Percentiles rank a stretch among this genome's conserved stretches.
phyloP scores from a whole-genome alignment of 148 eudicot species.

The Mesembryanthemum crystallinum region DNA sequence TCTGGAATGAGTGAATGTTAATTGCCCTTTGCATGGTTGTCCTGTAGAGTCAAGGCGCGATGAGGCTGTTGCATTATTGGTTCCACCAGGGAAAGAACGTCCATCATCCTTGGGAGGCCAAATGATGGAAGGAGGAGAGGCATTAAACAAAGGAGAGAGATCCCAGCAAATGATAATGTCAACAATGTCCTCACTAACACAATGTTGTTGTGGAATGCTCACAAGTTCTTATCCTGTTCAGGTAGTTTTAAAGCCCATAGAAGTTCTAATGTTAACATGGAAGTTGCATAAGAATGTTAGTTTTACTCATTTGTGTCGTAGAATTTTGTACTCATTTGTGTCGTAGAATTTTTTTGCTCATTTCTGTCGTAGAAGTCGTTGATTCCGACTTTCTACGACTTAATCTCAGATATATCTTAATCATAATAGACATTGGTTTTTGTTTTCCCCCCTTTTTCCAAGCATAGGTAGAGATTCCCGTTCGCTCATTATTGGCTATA shows the following conservation, averaged over 20 bases:
- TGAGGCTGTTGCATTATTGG: slow-evolving; percentile 49
- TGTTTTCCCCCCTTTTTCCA: neutral
- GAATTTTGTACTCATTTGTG: neutral
- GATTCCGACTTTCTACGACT: slow-evolving; percentile 1
- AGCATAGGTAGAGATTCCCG: slow-evolving; percentile 65
- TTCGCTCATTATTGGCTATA: slow-evolving; percentile 54
- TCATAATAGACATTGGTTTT: neutral
- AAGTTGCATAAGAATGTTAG: neutral
- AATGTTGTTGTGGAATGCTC: slow-evolving; percentile 68
- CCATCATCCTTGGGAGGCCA: slow-evolving; percentile 73
- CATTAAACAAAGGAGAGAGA: slow-evolving; percentile 39
- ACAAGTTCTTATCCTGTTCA: slow-evolving; percentile 68
- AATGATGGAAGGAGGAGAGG: slow-evolving; percentile 25
- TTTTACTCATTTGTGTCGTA: neutral
- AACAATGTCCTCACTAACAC: slow-evolving; percentile 54
- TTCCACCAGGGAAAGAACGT: slow-evolving; percentile 73
- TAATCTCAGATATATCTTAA: neutral
- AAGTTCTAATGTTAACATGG: neutral
- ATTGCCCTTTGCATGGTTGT: slow-evolving; percentile 11
- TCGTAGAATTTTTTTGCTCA: neutral
- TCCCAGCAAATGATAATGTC: slow-evolving; percentile 53
- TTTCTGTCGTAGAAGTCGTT: neutral
- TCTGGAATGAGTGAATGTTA: slow-evolving; percentile 11
- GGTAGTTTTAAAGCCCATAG: slow-evolving; percentile 32
- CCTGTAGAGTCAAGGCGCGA: slow-evolving; percentile 50